Conservation (phyloP, 257 asterid species). For the Gynochthodes officinalis region DNA sequence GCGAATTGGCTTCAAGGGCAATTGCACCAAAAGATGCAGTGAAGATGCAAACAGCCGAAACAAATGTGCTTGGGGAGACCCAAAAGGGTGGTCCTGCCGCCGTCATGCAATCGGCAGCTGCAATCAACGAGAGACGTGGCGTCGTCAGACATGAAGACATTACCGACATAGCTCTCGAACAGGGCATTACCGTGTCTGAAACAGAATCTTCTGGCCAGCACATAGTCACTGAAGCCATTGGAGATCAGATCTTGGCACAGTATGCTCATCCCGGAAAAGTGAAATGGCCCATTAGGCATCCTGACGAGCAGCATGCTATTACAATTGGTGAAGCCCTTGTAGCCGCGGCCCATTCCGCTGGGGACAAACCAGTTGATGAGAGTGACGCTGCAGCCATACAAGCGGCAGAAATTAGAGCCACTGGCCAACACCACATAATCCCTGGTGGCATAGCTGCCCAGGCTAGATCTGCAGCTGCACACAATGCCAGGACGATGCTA, state of each 20-base stretch:
- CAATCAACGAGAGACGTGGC: not conserved
- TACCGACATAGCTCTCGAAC: not conserved
- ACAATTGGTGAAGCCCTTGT: too few species aligned
- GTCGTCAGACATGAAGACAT: not conserved
- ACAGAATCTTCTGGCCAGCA: not conserved
- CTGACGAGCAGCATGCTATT: too few species aligned
- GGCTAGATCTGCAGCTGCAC: not conserved
- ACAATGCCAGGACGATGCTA: not conserved
- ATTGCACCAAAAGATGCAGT: not conserved
- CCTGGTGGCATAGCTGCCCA: too few species aligned
- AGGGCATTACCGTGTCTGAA: not conserved
- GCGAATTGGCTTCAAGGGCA: not conserved
- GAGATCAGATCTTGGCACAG: not conserved
- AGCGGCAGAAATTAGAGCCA: too few species aligned
- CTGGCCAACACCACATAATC: too few species aligned
- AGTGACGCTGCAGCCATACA: too few species aligned
- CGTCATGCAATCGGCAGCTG: not conserved
- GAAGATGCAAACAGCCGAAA: not conserved
- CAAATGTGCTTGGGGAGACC: not conserved
- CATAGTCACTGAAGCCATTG: not conserved
- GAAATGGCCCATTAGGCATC: not conserved
- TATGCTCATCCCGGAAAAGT: not conserved
- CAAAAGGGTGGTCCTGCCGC: not conserved
- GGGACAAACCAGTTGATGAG: too few species aligned
- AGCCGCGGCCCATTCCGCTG: too few species aligned